Percentiles rank a stretch among this genome's conserved stretches.
phyloP scores from a whole-genome alignment of 2,329 filamentous ascomycete genomes.

The Xylaria sp. region DNA sequence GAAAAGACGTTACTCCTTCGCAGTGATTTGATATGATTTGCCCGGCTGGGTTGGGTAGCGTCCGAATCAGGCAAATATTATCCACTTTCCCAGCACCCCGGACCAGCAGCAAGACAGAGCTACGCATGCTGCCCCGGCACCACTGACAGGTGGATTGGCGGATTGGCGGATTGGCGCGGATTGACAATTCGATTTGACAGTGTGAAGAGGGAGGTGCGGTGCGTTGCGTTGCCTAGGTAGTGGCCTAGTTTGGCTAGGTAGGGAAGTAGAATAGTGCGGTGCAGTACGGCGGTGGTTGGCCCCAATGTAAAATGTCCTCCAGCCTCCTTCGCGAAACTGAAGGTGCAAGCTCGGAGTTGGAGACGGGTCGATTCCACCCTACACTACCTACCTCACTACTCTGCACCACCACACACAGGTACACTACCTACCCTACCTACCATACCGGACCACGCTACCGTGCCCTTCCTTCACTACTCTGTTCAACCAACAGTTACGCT shows the following conservation, averaged over 20 bases:
- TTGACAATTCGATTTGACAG: not conserved
- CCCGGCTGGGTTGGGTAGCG: conserved; percentile 17
- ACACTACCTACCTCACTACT: not conserved
- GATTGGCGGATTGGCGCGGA: not conserved
- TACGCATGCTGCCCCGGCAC: not conserved
- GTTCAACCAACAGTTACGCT: conserved; percentile 5
- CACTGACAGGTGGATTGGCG: not conserved
- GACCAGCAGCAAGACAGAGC: conserved; percentile 25
- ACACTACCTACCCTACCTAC: not conserved
- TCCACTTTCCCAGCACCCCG: conserved; percentile 32
- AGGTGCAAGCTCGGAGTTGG: conserved; percentile 36
- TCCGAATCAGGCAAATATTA: conserved; percentile 21
- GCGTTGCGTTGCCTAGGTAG: too few relatives aligned
- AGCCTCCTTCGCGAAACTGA: conserved; percentile 27
- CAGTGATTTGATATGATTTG: conserved; percentile 26
- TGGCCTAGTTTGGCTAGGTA: too few relatives aligned
- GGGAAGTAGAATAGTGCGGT: too few relatives aligned
- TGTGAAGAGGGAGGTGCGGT: not conserved
- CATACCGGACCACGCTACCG: conserved; percentile 14
- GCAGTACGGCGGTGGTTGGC: not conserved
- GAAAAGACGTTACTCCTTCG: not conserved
- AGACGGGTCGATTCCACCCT: conserved; percentile 26
- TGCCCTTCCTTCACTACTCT: conserved; percentile 23
- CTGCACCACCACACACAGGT: too few relatives aligned
- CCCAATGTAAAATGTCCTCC: conserved; percentile 13